Evolutionary conservation across 768 basidiomycete species (phyloP).

Genomic region (Termitomyces sp.): DNA sequence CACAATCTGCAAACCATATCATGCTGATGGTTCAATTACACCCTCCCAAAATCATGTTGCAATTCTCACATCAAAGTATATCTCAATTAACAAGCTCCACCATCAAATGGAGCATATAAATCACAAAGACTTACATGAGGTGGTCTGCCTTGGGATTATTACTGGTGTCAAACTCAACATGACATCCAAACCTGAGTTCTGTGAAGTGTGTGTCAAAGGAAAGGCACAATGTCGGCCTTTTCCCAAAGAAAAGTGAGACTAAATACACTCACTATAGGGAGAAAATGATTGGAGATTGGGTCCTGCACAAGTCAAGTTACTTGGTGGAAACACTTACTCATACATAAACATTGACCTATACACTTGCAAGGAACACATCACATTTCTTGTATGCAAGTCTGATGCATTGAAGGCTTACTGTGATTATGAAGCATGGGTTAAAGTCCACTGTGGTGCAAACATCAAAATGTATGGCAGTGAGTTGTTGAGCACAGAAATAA

Average conservation of each 20-base stretch:
- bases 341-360: no score
- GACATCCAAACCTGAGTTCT: not conserved
- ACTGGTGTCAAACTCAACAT: not conserved
- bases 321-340: no score
- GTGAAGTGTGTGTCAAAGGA: not conserved
- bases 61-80: not conserved
- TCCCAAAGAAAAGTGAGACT: not conserved
- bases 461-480: not conserved
- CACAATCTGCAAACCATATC: not conserved
- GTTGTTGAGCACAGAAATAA: not conserved
- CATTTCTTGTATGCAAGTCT: not conserved
- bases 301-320: no score
- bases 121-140: not conserved
- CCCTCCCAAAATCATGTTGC: not conserved
- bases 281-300: no score
- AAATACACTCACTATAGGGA: not conserved
- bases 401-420: not conserved
- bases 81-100: not conserved
- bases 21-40: not conserved
- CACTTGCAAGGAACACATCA: no score
- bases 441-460: not conserved
- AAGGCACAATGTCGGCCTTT: not conserved
- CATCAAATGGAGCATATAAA: constrained; percentile 10
- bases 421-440: not conserved
- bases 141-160: not conserved